phyloP scores from a whole-genome alignment of 73 alveolate species.

The Symbiodinium pilosum region DNA sequence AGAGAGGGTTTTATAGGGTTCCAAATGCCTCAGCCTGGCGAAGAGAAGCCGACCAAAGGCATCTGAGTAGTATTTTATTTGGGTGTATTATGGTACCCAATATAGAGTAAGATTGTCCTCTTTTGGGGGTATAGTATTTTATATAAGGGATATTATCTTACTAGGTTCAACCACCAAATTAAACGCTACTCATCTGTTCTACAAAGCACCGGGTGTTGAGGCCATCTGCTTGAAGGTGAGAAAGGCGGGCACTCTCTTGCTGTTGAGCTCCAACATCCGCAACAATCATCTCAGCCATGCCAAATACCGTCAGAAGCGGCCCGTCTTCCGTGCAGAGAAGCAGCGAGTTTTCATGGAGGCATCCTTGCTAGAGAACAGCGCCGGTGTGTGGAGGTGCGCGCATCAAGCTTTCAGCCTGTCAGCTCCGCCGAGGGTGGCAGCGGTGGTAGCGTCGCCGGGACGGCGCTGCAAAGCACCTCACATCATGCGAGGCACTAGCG shows the following conservation, averaged over 20 bases:
- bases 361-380: too few relatives aligned
- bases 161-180: too few relatives aligned
- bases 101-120: too few relatives aligned
- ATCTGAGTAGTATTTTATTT: too few relatives aligned
- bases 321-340: slow-evolving; percentile 71
- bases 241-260: slow-evolving; percentile 15
- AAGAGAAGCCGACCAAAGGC: too few relatives aligned
- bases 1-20: too few relatives aligned
- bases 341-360: slow-evolving; percentile 85
- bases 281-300: background rate
- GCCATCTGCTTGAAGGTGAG: slow-evolving; percentile 76
- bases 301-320: slow-evolving; percentile 53
- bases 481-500: background rate
- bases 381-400: background rate
- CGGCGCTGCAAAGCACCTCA: background rate
- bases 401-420: background rate
- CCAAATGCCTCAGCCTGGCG: too few relatives aligned
- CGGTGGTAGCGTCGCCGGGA: background rate
- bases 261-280: background rate
- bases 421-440: background rate
- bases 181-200: too few relatives aligned
- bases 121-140: too few relatives aligned
- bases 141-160: too few relatives aligned
- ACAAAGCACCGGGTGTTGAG: too few relatives aligned
- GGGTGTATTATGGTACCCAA: too few relatives aligned